phyloP scores from a whole-genome alignment of 768 basidiomycete genomes.

The Hericium alpestre region DNA sequence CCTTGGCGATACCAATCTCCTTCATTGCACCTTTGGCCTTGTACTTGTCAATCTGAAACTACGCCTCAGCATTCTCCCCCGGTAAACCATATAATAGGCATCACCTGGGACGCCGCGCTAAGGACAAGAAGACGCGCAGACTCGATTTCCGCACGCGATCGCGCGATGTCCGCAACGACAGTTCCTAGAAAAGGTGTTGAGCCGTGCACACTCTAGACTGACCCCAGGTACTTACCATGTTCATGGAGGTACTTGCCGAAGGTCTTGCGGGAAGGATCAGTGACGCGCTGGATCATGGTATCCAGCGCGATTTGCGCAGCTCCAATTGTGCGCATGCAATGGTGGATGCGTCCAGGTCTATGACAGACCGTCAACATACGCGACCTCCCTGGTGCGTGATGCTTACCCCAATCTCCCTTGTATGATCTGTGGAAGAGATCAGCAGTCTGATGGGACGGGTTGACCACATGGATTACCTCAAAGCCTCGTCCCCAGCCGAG shows the following conservation, averaged over 20 bases:
- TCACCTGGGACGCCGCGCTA: slow-evolving; percentile 79
- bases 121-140: slow-evolving; percentile 77
- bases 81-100: neutral
- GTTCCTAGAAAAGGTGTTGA: slow-evolving; percentile 42
- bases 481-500: slow-evolving; percentile 94
- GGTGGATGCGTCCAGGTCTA: slow-evolving; percentile 91
- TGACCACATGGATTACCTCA: slow-evolving; percentile 40
- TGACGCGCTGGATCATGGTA: slow-evolving; percentile 80
- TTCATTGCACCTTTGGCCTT: slow-evolving; percentile 92
- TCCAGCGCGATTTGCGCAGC: slow-evolving; percentile 78
- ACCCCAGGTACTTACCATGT: slow-evolving; percentile 49
- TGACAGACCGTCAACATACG: slow-evolving; percentile 1
- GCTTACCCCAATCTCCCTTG: slow-evolving; percentile 88
- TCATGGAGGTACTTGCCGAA: slow-evolving; percentile 89
- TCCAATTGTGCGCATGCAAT: slow-evolving; percentile 97
- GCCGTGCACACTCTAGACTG: neutral
- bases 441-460: neutral
- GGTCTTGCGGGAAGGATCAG: slow-evolving; percentile 84
- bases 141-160: slow-evolving; percentile 90
- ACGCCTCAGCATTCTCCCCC: neutral
- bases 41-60: slow-evolving; percentile 71
- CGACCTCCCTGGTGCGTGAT: neutral
- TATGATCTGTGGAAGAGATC: slow-evolving; percentile 47
- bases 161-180: slow-evolving; percentile 83
- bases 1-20: slow-evolving; percentile 97